phyloP scores from a whole-genome alignment of 306 rosid species.

The Arachis hypogaea region DNA sequence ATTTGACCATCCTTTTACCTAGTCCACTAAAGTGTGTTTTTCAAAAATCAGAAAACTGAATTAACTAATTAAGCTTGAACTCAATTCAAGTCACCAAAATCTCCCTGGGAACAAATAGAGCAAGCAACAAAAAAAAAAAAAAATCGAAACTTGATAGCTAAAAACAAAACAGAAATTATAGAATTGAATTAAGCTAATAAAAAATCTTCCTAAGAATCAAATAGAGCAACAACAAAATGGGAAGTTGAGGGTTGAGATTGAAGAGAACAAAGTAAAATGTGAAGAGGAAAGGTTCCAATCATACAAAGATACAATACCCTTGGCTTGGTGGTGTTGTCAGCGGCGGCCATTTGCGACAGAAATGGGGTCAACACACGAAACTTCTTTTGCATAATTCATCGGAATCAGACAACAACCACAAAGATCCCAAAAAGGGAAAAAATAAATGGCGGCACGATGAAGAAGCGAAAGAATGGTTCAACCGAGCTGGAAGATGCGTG shows the following conservation, averaged over 20 bases:
- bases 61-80: too few relatives aligned
- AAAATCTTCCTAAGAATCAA: neutral
- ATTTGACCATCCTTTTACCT: neutral
- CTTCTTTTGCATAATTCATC: conserved; percentile 46
- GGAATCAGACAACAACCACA: conserved; percentile 37
- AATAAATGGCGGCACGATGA: neutral
- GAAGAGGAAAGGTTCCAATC: neutral
- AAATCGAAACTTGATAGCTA: neutral
- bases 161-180: neutral
- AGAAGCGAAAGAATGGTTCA: conserved; percentile 15
- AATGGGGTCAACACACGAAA: conserved; percentile 30
- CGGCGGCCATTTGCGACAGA: conserved; percentile 51
- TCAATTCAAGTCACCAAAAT: too few relatives aligned
- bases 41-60: too few relatives aligned
- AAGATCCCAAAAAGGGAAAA: neutral
- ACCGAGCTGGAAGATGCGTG: conserved; percentile 12
- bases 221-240: conserved; percentile 3
- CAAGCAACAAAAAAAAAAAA: too few relatives aligned
- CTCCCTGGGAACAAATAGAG: too few relatives aligned
- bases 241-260: neutral
- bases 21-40: neutral
- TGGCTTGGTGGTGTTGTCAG: conserved; percentile 34
- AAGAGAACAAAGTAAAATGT: neutral
- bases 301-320: conserved; percentile 37
- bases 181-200: neutral